Conservation (phyloP, 1,284 basidiomycete species). For the Ustilago xerochloae region DNA sequence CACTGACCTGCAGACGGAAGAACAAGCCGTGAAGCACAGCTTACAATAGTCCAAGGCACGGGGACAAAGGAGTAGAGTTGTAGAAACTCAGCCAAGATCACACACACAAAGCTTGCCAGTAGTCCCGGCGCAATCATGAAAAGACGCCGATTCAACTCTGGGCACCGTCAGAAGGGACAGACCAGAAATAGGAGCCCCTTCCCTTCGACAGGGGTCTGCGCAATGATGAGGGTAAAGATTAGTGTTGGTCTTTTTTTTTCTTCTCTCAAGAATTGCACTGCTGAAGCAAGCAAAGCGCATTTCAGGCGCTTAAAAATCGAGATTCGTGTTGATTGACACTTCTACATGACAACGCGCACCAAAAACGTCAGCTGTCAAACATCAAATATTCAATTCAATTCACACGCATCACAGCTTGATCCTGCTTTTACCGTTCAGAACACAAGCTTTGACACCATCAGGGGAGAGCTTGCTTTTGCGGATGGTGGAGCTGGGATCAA, state of each 20-base stretch:
- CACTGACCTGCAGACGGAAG: slow-evolving; percentile 1
- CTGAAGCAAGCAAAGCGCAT: slow-evolving; percentile 3
- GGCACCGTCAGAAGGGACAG: neutral
- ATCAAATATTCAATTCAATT: neutral
- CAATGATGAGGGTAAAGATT: neutral
- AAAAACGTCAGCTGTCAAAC: neutral
- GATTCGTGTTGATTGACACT: slow-evolving; percentile 30
- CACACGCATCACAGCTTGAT: neutral
- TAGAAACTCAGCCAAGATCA: slow-evolving; percentile 36
- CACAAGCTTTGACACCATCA: neutral
- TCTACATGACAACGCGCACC: slow-evolving; percentile 9
- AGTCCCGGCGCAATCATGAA: neutral
- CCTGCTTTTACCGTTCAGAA: neutral
- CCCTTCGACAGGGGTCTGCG: neutral
- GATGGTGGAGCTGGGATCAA: neutral
- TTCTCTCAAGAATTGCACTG: neutral
- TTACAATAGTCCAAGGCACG: neutral
- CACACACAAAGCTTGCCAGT: no score
- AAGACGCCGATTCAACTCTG: neutral
- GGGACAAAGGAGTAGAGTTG: neutral
- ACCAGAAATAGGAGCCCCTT: neutral
- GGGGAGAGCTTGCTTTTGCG: no score
- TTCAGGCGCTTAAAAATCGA: neutral
- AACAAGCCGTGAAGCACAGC: neutral
- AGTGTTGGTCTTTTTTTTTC: slow-evolving; percentile 1